phyloP scores from a whole-genome alignment of 2,329 filamentous ascomycete genomes.

The Chaetoscypha palmicola region DNA sequence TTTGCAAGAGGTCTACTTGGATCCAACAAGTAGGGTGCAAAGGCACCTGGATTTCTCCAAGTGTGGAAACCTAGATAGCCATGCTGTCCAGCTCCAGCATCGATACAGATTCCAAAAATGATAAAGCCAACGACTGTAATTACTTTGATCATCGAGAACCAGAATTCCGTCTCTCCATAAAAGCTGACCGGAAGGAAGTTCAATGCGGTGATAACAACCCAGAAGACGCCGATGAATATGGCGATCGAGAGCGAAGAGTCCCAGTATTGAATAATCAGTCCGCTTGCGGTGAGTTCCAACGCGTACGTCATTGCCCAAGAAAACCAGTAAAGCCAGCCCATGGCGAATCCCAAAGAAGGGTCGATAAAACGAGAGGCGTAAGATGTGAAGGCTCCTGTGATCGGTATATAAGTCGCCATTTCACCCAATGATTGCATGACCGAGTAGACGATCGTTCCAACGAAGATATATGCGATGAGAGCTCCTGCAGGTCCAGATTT shows the following conservation, averaged over 20 bases:
- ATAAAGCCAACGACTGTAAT: conserved; percentile 68
- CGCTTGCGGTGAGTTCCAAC: conserved; percentile 65
- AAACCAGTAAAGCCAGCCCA: conserved; percentile 83
- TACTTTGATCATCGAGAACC: conserved; percentile 71
- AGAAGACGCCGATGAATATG: conserved; percentile 69
- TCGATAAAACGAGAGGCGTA: conserved; percentile 72
- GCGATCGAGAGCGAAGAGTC: conserved; percentile 53
- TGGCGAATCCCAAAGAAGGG: conserved; percentile 64
- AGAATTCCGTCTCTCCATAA: conserved; percentile 75
- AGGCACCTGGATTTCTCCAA: conserved; percentile 63
- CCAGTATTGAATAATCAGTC: conserved; percentile 74
- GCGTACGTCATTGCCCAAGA: conserved; percentile 68
- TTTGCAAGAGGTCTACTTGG: conserved; percentile 44
- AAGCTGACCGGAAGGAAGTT: conserved; percentile 67
- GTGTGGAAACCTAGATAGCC: conserved; percentile 70
- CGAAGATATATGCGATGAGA: conserved; percentile 61
- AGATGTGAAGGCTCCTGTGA: conserved; percentile 67
- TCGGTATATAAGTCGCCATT: conserved; percentile 72
- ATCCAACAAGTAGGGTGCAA: conserved; percentile 51
- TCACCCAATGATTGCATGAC: conserved; percentile 67
- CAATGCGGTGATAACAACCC: conserved; percentile 58
- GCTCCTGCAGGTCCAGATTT: conserved; percentile 59
- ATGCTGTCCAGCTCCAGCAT: conserved; percentile 61
- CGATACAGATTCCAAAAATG: conserved; percentile 69
- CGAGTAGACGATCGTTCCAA: conserved; percentile 66